Evolutionary conservation across 1,139 yeast species (phyloP).

Genomic region (Saccharomyces uvarum): DNA sequence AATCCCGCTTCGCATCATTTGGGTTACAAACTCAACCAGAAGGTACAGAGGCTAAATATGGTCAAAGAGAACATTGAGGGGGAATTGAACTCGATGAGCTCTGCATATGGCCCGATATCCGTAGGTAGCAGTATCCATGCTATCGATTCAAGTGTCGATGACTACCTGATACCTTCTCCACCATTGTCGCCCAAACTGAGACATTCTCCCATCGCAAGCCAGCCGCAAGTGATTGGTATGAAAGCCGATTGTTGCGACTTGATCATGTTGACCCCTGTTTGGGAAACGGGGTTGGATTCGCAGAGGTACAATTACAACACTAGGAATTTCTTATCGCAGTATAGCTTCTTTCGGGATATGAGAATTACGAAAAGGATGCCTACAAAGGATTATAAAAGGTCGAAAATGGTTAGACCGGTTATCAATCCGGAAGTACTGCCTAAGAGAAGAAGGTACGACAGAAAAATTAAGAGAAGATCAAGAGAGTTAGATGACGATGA

Average conservation of each 20-base stretch:
- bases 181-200: constrained; percentile 12
- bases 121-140: not conserved
- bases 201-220: not conserved
- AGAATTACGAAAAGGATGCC: not conserved
- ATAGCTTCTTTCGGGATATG: constrained; percentile 8
- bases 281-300: constrained; percentile 6
- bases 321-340: constrained; percentile 8
- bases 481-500: not conserved
- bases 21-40: not conserved
- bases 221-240: not conserved
- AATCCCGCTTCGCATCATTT: not conserved
- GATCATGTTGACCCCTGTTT: constrained; percentile 5
- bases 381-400: not conserved
- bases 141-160: constrained; percentile 4
- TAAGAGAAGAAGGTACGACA: not conserved
- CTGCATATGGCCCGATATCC: not conserved
- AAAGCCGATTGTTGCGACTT: not conserved
- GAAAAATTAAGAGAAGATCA: not conserved
- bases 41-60: not conserved
- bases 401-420: not conserved
- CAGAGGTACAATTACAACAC: constrained; percentile 6
- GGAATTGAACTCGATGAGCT: not conserved
- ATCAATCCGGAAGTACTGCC: not conserved
- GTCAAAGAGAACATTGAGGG: not conserved
- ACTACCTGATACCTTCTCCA: constrained; percentile 15